Percentiles rank a stretch among this genome's conserved stretches.
Conservation (phyloP, 139 green algal genomes). For the Coelastrella sp. region DNA sequence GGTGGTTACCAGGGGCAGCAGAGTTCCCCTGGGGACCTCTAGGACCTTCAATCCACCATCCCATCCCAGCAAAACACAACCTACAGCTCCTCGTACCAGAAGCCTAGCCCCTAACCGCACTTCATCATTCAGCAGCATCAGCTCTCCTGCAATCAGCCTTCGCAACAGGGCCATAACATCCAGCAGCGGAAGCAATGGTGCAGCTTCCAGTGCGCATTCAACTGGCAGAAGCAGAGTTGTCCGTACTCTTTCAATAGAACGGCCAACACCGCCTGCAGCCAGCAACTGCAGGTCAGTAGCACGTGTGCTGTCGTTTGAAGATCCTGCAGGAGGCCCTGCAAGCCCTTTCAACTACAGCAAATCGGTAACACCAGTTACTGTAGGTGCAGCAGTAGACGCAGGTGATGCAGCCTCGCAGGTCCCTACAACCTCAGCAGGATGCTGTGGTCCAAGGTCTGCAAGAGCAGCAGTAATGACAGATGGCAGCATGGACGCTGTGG, state of each 20-base stretch:
- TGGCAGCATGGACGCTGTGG: neutral
- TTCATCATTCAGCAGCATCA: neutral
- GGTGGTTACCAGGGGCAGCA: constrained; percentile 24
- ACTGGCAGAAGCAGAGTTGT: neutral
- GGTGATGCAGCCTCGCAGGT: neutral
- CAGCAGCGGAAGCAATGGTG: neutral
- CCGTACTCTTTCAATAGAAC: too few relatives aligned
- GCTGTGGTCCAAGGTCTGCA: neutral
- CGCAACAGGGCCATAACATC: neutral
- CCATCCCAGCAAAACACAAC: constrained; percentile 4
- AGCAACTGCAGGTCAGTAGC: constrained; percentile 14
- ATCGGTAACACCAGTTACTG: neutral
- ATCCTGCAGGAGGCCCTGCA: neutral
- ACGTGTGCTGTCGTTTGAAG: neutral
- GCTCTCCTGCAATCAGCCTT: constrained; percentile 11
- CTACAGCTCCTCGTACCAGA: constrained; percentile 7
- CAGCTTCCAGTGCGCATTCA: neutral
- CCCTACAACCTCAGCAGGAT: neutral
- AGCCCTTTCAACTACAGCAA: neutral
- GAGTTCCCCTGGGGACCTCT: neutral
- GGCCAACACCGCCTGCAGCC: constrained; percentile 27
- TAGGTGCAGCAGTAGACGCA: neutral
- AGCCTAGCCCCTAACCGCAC: neutral
- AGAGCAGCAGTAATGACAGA: neutral
- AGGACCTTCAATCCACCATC: neutral